These are phyloP conservation scores for Sugiyamaella chiloensis DNA, from an alignment of 805 yeast genomes.

Conservation along the genomic window DNA sequence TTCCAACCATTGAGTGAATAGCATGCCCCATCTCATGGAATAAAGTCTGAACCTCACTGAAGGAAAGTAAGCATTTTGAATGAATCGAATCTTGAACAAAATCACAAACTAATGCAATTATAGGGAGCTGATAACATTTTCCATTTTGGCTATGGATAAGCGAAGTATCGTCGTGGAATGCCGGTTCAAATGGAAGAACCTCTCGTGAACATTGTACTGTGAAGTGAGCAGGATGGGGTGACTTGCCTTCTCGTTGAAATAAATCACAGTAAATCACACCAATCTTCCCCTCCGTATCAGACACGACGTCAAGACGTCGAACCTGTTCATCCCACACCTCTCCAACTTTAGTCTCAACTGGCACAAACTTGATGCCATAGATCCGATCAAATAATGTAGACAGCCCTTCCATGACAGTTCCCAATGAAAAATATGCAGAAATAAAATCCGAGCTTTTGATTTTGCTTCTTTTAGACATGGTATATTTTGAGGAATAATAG, in stretches of 20 bases:
- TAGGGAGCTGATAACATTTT: conserved; percentile 73
- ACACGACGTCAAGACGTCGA: conserved; percentile 71
- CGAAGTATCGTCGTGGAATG: conserved; percentile 16
- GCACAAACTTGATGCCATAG: conserved; percentile 74
- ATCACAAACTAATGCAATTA: conserved; percentile 84
- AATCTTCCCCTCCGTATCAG: conserved; percentile 57
- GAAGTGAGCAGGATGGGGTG: conserved; percentile 89
- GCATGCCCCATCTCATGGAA: conserved; percentile 99
- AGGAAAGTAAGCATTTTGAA: conserved; percentile 55
- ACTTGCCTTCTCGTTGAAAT: conserved; percentile 71
- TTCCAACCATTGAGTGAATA: conserved; percentile 94
- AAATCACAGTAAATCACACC: conserved; percentile 89
- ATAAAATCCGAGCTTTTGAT: conserved; percentile 41
- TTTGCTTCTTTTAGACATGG: conserved; percentile 29
- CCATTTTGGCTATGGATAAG: conserved; percentile 32
- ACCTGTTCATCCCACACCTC: conserved; percentile 92
- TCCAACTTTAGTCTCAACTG: conserved; percentile 58
- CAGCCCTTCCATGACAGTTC: conserved; percentile 80
- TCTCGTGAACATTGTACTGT: conserved; percentile 92
- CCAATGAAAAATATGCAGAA: conserved; percentile 75
- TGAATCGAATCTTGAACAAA: conserved; percentile 43
- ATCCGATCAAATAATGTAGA: conserved; percentile 64
- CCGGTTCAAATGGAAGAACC: conserved; percentile 36
- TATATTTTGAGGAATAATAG: conserved; percentile 43
- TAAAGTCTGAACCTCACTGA: conserved; percentile 84